These are phyloP conservation scores for Solanum aculeatissimum DNA, from an alignment of 305 asterid genomes.

Conservation along the genomic window DNA sequence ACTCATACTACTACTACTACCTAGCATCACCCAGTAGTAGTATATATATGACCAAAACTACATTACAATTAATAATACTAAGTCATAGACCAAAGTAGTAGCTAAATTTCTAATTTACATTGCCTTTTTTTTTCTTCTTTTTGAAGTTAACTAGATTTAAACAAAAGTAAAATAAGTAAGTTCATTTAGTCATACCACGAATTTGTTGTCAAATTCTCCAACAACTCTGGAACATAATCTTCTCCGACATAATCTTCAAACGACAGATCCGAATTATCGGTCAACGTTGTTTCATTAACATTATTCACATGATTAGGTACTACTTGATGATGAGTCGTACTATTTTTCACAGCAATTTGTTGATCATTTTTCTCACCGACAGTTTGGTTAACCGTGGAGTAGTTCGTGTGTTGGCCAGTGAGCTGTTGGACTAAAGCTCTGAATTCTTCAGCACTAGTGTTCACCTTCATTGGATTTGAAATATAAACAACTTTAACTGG, in stretches of 20 bases:
- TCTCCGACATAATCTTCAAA: slow-evolving; percentile 4
- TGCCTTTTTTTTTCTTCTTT: not conserved
- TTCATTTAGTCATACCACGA: slow-evolving; percentile 24
- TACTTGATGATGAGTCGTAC: not conserved
- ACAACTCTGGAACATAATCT: slow-evolving; percentile 15
- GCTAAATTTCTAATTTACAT: not conserved
- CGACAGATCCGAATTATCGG: slow-evolving; percentile 9
- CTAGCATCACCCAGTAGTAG: not conserved
- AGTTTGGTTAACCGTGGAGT: not conserved
- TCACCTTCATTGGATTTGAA: slow-evolving; percentile 60
- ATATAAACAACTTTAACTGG: slow-evolving; percentile 63
- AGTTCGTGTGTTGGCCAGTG: slow-evolving; percentile 56
- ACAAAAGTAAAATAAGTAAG: not conserved
- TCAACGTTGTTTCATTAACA: slow-evolving; percentile 3
- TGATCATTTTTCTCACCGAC: not conserved
- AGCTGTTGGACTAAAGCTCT: slow-evolving; percentile 65
- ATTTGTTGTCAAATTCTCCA: slow-evolving; percentile 18
- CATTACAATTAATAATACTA: not conserved
- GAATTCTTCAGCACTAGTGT: slow-evolving; percentile 44
- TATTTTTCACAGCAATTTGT: not conserved
- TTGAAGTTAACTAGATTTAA: not conserved
- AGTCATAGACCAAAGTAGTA: not conserved
- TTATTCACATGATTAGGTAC: not conserved
- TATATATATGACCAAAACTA: not conserved
- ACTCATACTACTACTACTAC: not conserved